Percentiles rank a stretch among this genome's conserved stretches.
Conservation (phyloP, 2,329 filamentous ascomycete genomes). For the Ascocoryne sarcoides region DNA sequence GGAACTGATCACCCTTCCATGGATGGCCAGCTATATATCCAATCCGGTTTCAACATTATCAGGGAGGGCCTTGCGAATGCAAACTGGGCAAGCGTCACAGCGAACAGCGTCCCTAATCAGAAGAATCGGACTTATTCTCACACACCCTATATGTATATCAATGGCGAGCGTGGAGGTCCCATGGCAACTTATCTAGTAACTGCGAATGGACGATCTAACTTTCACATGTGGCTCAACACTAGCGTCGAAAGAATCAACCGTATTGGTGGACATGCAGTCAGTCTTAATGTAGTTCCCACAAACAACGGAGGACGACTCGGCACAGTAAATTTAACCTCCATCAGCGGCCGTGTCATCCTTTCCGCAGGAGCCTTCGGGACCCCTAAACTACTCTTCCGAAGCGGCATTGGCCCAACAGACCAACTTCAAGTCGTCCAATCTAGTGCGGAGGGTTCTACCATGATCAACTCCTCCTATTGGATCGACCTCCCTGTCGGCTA, state of each 20-base stretch:
- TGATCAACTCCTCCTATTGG: conserved; percentile 44
- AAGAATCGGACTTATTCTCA: conserved; percentile 60
- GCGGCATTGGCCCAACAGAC: conserved; percentile 46
- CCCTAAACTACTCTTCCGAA: conserved; percentile 49
- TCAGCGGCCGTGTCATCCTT: conserved; percentile 57
- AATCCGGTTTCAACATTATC: conserved; percentile 56
- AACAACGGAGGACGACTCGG: conserved; percentile 46
- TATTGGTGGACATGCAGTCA: conserved; percentile 51
- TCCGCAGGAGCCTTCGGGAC: conserved; percentile 63
- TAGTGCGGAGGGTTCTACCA: conserved; percentile 40
- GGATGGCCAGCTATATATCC: conserved; percentile 59
- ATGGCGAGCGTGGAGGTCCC: conserved; percentile 60
- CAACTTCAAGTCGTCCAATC: conserved; percentile 40
- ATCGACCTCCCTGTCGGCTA: conserved; percentile 50
- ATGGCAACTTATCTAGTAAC: conserved; percentile 62
- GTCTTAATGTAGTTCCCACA: conserved; percentile 56
- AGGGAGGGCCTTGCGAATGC: conserved; percentile 47
- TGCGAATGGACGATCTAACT: conserved; percentile 51
- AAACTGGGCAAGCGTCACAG: conserved; percentile 55
- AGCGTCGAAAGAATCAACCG: conserved; percentile 60
- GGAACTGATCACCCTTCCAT: conserved; percentile 57
- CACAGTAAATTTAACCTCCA: conserved; percentile 48
- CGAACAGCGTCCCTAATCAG: conserved; percentile 46
- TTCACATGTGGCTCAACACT: conserved; percentile 58
- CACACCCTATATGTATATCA: conserved; percentile 57